Percentiles rank a stretch among this genome's conserved stretches.
These are phyloP conservation scores for Sarocladium strictum DNA, from an alignment of 2,329 filamentous ascomycete genomes.

Conservation along the genomic window DNA sequence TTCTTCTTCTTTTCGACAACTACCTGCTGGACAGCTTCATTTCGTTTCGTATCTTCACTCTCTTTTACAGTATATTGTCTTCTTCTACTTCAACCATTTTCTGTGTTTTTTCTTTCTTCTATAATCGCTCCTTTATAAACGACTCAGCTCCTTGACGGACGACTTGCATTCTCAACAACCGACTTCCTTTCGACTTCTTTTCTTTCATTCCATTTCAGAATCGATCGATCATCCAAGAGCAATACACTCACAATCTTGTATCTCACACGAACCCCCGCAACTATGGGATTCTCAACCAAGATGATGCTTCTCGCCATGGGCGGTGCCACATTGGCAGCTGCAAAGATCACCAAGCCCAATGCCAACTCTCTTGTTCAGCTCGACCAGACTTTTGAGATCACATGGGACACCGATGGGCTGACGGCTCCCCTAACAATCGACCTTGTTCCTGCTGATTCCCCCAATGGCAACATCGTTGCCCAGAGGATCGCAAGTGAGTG, in stretches of 20 bases:
- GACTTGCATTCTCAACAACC: not conserved
- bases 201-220: not conserved
- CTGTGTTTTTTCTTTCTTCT: not conserved
- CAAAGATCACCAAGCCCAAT: slow-evolving; percentile 14
- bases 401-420: slow-evolving; percentile 16
- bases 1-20: not conserved
- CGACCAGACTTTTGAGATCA: slow-evolving; percentile 14
- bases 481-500: slow-evolving; percentile 17
- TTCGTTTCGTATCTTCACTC: not conserved
- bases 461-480: slow-evolving; percentile 15
- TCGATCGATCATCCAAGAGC: too few species aligned
- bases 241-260: too few species aligned
- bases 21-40: slow-evolving; percentile 8
- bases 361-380: slow-evolving; percentile 11
- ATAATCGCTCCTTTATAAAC: not conserved
- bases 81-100: not conserved
- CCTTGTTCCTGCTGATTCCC: slow-evolving; percentile 15
- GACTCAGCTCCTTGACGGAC: slow-evolving; percentile 6
- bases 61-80: not conserved
- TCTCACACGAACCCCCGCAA: not conserved
- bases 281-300: slow-evolving; percentile 1
- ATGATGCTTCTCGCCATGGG: slow-evolving; percentile 4
- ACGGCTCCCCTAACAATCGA: slow-evolving; percentile 17
- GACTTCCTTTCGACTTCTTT: not conserved
- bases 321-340: slow-evolving; percentile 8